Base-by-base conservation (phyloP, 2,329 filamentous ascomycete genomes). In the Didymella pinodella region DNA sequence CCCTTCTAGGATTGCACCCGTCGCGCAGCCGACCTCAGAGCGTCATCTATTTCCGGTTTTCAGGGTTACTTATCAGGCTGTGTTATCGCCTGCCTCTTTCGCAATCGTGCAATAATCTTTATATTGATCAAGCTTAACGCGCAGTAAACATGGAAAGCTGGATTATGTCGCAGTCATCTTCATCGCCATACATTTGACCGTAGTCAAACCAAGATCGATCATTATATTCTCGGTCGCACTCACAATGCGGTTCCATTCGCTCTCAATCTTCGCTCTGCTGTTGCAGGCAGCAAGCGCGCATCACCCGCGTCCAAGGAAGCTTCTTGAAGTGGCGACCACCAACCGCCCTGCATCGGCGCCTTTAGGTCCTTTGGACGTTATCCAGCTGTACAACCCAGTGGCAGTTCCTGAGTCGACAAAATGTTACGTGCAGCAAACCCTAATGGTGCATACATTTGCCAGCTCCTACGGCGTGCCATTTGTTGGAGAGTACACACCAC, bases 371-470 rank as follows among this genome's bases (percentile, higher is more conserved):
- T n/a, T 48, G 32, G 51, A 54, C 11, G 34, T 54, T 26, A 47
- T 54, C 10, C 51, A 54, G n/a, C 51, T 54, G 7, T 54, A 48
- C 51, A 54, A 54, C 12, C 51, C 51, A 1, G 10, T 54, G 34
- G 14, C 44, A 32, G 3, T 32, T 12, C 43, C 43, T 5, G 25
- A 54, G 43, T 54, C 43, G 34, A 54, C 32, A 26, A 18, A n/a
- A 40, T 54, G 51, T 18, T 25, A 48, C 4, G 34, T 54, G 0
- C 32, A 54, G 34, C 43, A 54, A 18, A 54, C 43, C 4, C 26
- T 54, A 2, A 54, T 54, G 51, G 32, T 48, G 14, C 32, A 54
- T 18, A 54, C 51, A 1, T 54, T 54, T 26, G 51, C 51, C 25
- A 48, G 51, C 25, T 54, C 51, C 32, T 54, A 54, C 8, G 51